These are phyloP conservation scores for Cruciata laevipes DNA, from an alignment of 257 asterid genomes.

Conservation along the genomic window DNA sequence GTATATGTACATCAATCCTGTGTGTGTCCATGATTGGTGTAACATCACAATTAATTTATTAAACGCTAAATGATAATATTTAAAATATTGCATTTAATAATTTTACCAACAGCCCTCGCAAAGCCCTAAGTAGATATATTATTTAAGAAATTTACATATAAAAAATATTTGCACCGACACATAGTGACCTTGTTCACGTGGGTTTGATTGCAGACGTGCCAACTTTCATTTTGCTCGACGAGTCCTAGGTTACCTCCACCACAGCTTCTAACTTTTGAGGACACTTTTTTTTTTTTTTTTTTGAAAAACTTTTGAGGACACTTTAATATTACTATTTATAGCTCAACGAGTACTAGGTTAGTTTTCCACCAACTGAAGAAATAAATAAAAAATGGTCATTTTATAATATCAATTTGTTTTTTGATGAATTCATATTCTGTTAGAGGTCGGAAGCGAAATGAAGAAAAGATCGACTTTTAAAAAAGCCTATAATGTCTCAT, in stretches of 20 bases:
- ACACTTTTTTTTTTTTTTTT: too few species aligned
- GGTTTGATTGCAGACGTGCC: background rate
- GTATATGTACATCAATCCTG: background rate
- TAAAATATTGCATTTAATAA: background rate
- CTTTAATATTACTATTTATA: too few species aligned
- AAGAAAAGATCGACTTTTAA: too few species aligned
- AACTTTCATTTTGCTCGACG: conserved; percentile 9
- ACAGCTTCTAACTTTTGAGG: background rate
- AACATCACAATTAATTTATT: background rate
- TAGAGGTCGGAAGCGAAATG: too few species aligned
- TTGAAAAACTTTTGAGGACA: too few species aligned
- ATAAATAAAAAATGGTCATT: too few species aligned
- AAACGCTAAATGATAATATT: background rate
- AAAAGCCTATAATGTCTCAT: too few species aligned
- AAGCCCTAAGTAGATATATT: background rate
- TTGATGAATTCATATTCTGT: too few species aligned
- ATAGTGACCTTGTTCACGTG: background rate
- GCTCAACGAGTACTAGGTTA: too few species aligned
- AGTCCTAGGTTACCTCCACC: conserved; percentile 14
- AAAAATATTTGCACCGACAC: background rate
- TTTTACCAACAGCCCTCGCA: background rate
- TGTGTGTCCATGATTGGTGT: background rate
- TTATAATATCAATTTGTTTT: too few species aligned
- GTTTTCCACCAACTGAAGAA: too few species aligned
- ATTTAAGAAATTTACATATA: too few species aligned